Base-by-base conservation (phyloP, 345 rosid genomes). In the Mercurialis annua region DNA sequence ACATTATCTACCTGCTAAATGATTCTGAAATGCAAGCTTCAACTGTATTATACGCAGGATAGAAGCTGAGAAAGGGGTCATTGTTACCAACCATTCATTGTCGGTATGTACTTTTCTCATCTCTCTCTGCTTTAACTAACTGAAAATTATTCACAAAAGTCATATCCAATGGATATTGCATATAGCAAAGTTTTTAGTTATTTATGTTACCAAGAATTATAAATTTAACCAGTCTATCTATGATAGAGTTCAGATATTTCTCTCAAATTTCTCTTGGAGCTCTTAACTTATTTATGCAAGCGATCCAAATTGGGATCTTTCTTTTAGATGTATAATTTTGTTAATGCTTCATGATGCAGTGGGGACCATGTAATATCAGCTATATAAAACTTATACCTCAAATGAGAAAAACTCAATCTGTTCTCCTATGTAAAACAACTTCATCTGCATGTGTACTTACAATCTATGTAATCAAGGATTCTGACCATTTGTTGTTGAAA, bases 21-120 rank as follows among this genome's bases (percentile, higher is more conserved):
- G 40, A 49, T 49, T 72, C 70, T 60, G 63, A 64, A 46, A 61
- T 16, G 52, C 36, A 62, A 61, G 51, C 51, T 73, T 48, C 43
- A 38, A 65, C 46, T 58, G 59, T 30, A 31, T 49, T 49, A 48
- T 78, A 48, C 65, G 60, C 88, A 90, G 99, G 99, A 86, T 77
- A 54, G 99, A 94, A 80, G 87, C 92, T 59, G 97, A 94, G 80
- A 89, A 91, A 81, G 96, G 96, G 36, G 86, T 94, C 72, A 80
- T 89, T 34, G 78, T 94, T 62, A 94, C 95, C 66, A 87, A 87
- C 69, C 99, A 90, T 64, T 91, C 99, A n/a, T 77, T 94, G 65
- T 76, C 34, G 84, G 99, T 94, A 86, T 52, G 81, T 42, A 66
- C 47, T 76, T n/a, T 18, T 16, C 29, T 44, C 26, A n/a, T 58